Base-by-base conservation (phyloP, 768 basidiomycete genomes). In the Pisolithus orientalis region DNA sequence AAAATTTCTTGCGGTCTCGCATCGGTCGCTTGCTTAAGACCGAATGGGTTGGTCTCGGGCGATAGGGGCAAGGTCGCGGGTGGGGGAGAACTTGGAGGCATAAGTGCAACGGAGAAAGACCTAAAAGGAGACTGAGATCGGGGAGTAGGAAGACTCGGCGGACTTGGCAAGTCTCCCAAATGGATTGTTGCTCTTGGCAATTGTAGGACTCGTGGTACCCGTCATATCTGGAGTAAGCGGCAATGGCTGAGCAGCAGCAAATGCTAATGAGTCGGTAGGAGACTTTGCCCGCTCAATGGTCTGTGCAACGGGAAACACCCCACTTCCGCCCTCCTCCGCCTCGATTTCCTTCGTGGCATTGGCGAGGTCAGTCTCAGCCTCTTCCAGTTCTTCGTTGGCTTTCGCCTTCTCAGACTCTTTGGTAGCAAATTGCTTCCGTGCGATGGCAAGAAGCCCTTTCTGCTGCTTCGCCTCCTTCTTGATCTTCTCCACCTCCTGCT, bases 381-480 rank as follows among this genome's bases (percentile, higher is more conserved):
- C 87, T 57, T 80, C 80, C 8, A 90, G 70, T 58, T 94, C 92
- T 62, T 82, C 82, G 59, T 85, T 80, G 9, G 73, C 75, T 65
- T 82, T 88, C 13, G 77, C 80, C 51, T 79, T 81, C 60, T 90
- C 89, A 0, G 78, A 74, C 66, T 98, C 95, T 56, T 90, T 87
- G 5, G 87, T 82, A 25, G 79, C 80, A 27, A 98, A 73, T 72
- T 98, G 96, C 68, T 99, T 98, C 73, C 86, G 87, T 5, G 91
- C 90, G 65, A 98, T 95, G 5, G 94, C 94, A 24, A 95, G 77
- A 57, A 95, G 76, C 9, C 96, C 96, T 66, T 92, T 97, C 73
- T 97, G 94, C 64, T 96, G 92, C 66, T 95, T 87, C 2, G 90
- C 92, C 48, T 97, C 94, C 70, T 90, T 98, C 74, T 84, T 94